These are phyloP conservation scores for Penicillium psychrosexuale DNA, from an alignment of 2,329 filamentous ascomycete genomes.

Conservation along the genomic window DNA sequence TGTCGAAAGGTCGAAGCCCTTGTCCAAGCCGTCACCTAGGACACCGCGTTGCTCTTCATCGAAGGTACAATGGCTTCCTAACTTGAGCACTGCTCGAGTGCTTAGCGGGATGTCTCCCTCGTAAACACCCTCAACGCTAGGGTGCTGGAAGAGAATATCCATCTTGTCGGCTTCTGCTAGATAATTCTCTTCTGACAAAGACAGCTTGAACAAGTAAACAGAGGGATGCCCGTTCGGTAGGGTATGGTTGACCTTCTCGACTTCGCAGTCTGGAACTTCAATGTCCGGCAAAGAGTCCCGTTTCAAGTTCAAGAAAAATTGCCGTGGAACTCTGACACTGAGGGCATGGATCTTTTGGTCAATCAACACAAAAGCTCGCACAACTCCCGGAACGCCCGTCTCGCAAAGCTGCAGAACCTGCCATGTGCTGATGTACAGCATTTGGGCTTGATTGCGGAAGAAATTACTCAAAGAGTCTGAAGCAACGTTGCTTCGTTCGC, in stretches of 20 bases:
- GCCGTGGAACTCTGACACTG: conserved; percentile 83
- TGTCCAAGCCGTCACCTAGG: conserved; percentile 85
- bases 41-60: conserved; percentile 88
- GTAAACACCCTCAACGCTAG: conserved; percentile 95
- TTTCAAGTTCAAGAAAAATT: conserved; percentile 89
- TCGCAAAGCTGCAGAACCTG: conserved; percentile 84
- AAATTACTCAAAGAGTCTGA: conserved; percentile 63
- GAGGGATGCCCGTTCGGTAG: conserved; percentile 94
- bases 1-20: conserved; percentile 82
- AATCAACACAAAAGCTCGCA: conserved; percentile 86
- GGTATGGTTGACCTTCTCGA: conserved; percentile 90
- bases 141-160: conserved; percentile 78
- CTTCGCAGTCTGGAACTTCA: conserved; percentile 77
- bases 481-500: conserved; percentile 67
- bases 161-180: conserved; percentile 81
- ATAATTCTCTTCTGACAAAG: conserved; percentile 83
- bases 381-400: conserved; percentile 80
- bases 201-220: conserved; percentile 89
- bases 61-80: conserved; percentile 90
- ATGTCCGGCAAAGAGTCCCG: conserved; percentile 83
- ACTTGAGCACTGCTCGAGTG: conserved; percentile 78
- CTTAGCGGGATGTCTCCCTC: conserved; percentile 88
- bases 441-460: conserved; percentile 89
- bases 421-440: conserved; percentile 90
- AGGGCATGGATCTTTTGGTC: conserved; percentile 86